A percentile compares a stretch with the other conserved stretches of the same genome.
Conservation (phyloP, 441 rosid genomes). For the Daphne laureola region DNA sequence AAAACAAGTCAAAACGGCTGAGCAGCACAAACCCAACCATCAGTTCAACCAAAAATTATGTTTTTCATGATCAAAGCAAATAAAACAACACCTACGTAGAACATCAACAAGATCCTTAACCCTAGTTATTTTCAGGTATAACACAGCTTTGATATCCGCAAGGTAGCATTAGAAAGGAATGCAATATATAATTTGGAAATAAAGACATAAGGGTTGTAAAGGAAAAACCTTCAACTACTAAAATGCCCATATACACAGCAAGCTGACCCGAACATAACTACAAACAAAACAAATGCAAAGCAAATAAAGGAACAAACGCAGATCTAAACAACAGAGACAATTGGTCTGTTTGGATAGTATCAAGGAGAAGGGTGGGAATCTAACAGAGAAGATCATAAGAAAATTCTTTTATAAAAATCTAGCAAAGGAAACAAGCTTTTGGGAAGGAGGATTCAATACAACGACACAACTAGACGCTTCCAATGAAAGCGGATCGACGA, state of each 20-base stretch:
- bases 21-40: too few relatives aligned
- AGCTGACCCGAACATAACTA: not conserved
- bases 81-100: too few relatives aligned
- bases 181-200: not conserved
- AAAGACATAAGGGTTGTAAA: not conserved
- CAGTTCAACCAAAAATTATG: too few relatives aligned
- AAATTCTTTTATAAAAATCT: not conserved
- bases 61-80: too few relatives aligned
- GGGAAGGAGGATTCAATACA: too few relatives aligned
- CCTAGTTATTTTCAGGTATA: not conserved
- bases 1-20: too few relatives aligned
- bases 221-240: not conserved
- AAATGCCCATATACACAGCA: not conserved
- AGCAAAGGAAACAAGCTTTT: too few relatives aligned
- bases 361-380: slow-evolving; percentile 5
- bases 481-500: too few relatives aligned
- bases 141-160: not conserved
- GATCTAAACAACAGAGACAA: slow-evolving; percentile 12
- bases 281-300: slow-evolving; percentile 7
- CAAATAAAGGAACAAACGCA: slow-evolving; percentile 1
- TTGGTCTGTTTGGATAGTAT: slow-evolving; percentile 12
- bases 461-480: too few relatives aligned
- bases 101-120: too few relatives aligned
- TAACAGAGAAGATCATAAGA: slow-evolving; percentile 8
- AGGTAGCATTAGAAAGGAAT: not conserved